phyloP scores from a whole-genome alignment of 176 grass and related monocot genomes.

The Oropetium thomaeum region DNA sequence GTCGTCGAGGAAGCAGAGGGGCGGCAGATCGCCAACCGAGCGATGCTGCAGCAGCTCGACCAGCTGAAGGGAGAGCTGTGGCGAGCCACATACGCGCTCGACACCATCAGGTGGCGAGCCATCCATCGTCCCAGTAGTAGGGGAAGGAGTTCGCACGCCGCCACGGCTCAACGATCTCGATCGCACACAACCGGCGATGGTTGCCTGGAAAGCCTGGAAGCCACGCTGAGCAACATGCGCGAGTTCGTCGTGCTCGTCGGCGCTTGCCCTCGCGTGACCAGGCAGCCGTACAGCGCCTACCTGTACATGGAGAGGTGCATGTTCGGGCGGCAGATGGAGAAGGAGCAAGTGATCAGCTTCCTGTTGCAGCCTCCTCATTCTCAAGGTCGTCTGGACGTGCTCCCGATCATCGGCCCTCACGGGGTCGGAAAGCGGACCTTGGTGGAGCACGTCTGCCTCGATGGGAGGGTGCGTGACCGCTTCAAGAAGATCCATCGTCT shows the following conservation, averaged over 20 bases:
- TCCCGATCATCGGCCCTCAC: too few relatives aligned
- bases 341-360: not conserved
- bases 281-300: slow-evolving; percentile 18
- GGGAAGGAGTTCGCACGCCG: too few relatives aligned
- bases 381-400: too few relatives aligned
- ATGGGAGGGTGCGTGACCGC: too few relatives aligned
- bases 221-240: not conserved
- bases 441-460: too few relatives aligned
- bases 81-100: not conserved
- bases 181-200: not conserved
- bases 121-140: fast-evolving
- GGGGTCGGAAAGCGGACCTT: too few relatives aligned
- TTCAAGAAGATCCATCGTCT: too few relatives aligned
- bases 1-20: slow-evolving; percentile 20
- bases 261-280: not conserved
- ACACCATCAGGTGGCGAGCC: not conserved
- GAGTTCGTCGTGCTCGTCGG: not conserved
- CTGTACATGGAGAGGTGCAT: slow-evolving; percentile 20
- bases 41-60: slow-evolving; percentile 18
- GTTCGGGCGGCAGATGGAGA: slow-evolving; percentile 24
- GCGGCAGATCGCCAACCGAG: not conserved
- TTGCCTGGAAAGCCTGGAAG: not conserved
- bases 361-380: not conserved
- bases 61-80: not conserved
- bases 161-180: not conserved